Evolutionary conservation across 2,329 filamentous ascomycete species (phyloP), one percentile per base, ranked within the genome.

Genomic region (Diaporthe ampelina): DNA sequence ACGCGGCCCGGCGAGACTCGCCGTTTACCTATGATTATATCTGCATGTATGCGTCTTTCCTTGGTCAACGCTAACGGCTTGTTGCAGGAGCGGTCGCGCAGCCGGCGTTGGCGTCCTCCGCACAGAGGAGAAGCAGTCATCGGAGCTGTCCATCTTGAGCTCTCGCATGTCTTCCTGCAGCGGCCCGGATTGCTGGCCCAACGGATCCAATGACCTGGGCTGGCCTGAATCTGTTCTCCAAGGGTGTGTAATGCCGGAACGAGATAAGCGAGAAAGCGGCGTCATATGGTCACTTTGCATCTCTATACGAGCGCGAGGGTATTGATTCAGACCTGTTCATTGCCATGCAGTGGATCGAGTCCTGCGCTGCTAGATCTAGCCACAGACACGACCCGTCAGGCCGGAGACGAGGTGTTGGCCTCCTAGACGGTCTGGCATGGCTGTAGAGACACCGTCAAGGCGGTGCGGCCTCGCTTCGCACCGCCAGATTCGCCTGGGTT

Each of bases 191-290:
- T 58, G 45, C 35, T 29, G 24, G 61, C 35, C n/a, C 24, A 32
- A 29, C 40, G 13, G 48, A 21, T 50, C 74, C 74, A 74, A 74
- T 76, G 32, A 67, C 17, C 43, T 52, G 26, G 29, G 21, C 56
- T 40, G n/a, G 56, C 40, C 17, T 45, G n/a, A 56, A 72, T 61
- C 68, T 69, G 70, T 56, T 24, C 54, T n/a, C 32, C 45, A 37
- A 37, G 32, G 52, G 68, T 74, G 65, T 48, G 67, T 65, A 70
- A 74, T 70, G 63, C 58, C 56, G 26, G 61, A 43, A 54, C 50
- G 40, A 74, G 72, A 76, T 76, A 69, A 76, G 74, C 74, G 74
- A 76, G 61, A 15, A 43, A 63, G 72, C 48, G 70, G 74, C 67
- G 57, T 57, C 54, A 76, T 68, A 7, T 63, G 35, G 56, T 40